phyloP scores from a whole-genome alignment of 179 eudicot species.

The Beta macrorhiza region DNA sequence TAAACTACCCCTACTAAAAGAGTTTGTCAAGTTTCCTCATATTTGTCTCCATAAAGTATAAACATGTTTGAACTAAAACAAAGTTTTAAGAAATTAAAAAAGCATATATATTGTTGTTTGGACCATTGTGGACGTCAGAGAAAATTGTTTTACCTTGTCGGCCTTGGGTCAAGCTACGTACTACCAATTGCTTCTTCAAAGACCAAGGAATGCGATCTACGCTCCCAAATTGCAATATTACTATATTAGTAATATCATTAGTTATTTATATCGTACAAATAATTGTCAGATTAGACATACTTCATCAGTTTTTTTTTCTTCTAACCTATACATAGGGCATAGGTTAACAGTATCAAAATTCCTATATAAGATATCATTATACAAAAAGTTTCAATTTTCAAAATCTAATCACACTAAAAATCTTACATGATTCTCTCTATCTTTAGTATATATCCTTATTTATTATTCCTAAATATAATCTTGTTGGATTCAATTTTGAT shows the following conservation, averaged over 20 bases:
- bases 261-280: neutral
- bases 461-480: no score
- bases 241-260: no score
- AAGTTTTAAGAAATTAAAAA: neutral
- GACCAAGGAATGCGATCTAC: neutral
- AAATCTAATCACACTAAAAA: no score
- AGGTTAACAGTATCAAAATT: no score
- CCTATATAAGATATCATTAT: no score
- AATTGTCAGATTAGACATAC: no score
- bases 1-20: neutral
- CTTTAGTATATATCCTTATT: no score
- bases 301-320: no score
- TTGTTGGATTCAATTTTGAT: no score
- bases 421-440: no score
- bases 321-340: no score
- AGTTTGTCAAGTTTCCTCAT: neutral
- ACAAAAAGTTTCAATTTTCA: no score
- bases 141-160: conserved; percentile 15
- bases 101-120: neutral
- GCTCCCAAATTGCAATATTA: neutral
- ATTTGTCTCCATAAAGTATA: neutral
- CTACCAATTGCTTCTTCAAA: neutral
- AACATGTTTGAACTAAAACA: neutral
- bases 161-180: conserved; percentile 7
- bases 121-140: neutral